Conservation (phyloP, 2,329 filamentous ascomycete species). For the Endocalyx cinctus region DNA sequence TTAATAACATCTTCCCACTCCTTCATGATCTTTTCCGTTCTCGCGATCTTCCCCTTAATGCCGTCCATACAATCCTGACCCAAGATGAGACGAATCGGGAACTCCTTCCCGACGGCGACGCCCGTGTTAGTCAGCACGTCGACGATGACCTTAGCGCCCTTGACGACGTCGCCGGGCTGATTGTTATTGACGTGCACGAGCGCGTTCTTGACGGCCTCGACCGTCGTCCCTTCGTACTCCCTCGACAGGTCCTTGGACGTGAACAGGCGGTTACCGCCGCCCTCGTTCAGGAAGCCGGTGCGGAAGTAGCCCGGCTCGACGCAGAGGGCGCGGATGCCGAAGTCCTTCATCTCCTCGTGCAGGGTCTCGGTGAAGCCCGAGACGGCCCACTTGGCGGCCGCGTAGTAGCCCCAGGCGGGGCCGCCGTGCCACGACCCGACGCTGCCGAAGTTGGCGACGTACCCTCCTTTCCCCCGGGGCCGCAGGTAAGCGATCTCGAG, state of each 20-base stretch:
- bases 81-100: constrained; percentile 51
- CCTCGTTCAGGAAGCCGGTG: constrained; percentile 41
- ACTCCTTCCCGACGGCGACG: constrained; percentile 38
- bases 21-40: constrained; percentile 38
- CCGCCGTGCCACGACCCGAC: constrained; percentile 31
- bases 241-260: constrained; percentile 26
- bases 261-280: constrained; percentile 19
- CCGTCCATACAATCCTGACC: constrained; percentile 44
- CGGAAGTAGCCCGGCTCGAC: constrained; percentile 52
- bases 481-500: constrained; percentile 35
- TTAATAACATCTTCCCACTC: constrained; percentile 44
- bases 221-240: constrained; percentile 21
- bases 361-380: constrained; percentile 32
- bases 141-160: constrained; percentile 47
- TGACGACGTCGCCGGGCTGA: constrained; percentile 51
- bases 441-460: constrained; percentile 38
- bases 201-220: constrained; percentile 22
- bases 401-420: constrained; percentile 29
- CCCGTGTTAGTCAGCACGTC: constrained; percentile 51
- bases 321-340: constrained; percentile 34
- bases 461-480: constrained; percentile 19
- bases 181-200: constrained; percentile 37
- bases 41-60: constrained; percentile 39
- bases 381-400: constrained; percentile 36
- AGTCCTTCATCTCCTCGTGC: constrained; percentile 27